Evolutionary conservation across 225 moss, liverwort and hornwort species (phyloP).

Genomic region (Physcomitrellopsis africana): DNA sequence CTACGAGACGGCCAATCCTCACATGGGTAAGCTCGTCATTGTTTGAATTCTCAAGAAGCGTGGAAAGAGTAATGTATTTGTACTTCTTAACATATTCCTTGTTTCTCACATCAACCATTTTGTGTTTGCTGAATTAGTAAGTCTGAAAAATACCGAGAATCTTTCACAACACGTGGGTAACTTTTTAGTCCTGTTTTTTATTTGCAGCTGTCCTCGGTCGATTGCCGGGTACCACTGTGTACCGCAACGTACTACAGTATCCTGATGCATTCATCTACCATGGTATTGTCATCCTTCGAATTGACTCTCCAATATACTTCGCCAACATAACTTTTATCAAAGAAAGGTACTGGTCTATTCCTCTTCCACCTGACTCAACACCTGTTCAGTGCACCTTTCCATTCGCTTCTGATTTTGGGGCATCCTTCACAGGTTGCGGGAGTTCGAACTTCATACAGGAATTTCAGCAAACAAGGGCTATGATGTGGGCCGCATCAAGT

Average conservation of each 20-base stretch:
- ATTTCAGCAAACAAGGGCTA: conserved; percentile 63
- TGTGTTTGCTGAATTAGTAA: conserved; percentile 1
- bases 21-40: conserved; percentile 67
- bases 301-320: conserved; percentile 98
- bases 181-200: conserved; percentile 14
- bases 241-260: conserved; percentile 84
- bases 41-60: not conserved
- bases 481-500: conserved; percentile 58
- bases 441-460: conserved; percentile 67
- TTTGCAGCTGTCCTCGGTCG: conserved; percentile 85
- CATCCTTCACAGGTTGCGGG: conserved; percentile 55
- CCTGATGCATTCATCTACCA: conserved; percentile 91
- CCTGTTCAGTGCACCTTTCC: conserved; percentile 7
- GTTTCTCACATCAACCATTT: not conserved
- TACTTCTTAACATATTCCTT: conserved; percentile 3
- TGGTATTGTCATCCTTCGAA: conserved; percentile 91
- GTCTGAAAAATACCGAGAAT: conserved; percentile 10
- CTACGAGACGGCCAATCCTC: conserved; percentile 96
- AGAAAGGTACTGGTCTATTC: conserved; percentile 51
- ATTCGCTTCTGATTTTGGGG: conserved; percentile 28
- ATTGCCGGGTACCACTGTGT: conserved; percentile 94
- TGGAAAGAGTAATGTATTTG: conserved; percentile 11
- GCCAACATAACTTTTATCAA: conserved; percentile 86
- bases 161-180: conserved; percentile 7
- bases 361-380: conserved; percentile 13